Evolutionary conservation across 768 basidiomycete genomes (phyloP), one percentile per base, ranked within the genome.

Genomic region (Psilocybe cubensis): DNA sequence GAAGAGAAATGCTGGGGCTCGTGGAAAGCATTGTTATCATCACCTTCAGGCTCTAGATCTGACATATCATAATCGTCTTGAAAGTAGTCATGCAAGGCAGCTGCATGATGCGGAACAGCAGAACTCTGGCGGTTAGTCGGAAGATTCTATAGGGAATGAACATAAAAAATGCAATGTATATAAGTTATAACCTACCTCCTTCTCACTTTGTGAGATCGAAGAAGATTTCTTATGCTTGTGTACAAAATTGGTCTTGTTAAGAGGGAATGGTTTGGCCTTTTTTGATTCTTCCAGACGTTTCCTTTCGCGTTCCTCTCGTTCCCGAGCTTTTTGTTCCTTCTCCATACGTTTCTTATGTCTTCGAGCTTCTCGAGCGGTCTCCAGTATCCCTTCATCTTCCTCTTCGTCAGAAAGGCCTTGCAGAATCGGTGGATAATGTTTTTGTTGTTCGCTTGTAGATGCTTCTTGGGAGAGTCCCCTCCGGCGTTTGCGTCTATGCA

Each of bases 381-480:
- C 69, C 6, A 64, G 65, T 51, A 75, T 43, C 17, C 44, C 60
- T 35, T 70, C 68, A 23, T 79, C 79, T 10, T 78, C 77, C 14
- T 82, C 81, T n/a, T 74, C 76, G 41, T 72, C 74, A 12, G 76
- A 65, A 21, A 76, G 52, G 23, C 65, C 73, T 44, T 70, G 72
- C 42, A 83, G 68, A 18, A 73, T 62, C 23, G 71, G 72, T n/a
- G 76, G 72, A 53, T 75, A 68, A 56, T 67, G 71, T 9, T 61
- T 64, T 31, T 56, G 49, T 5, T 56, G 48, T n/a, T 43, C 31
- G 31, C 29, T 31, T 14, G 48, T 58, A 11, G 52, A n/a, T 33
- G 28, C 27, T 3, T 17, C 21, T 28, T 53, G 38, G 31, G 52
- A 20, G 35, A 28, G 17, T 25, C 52, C 46, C 29, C 50, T 14